Evolutionary conservation across 345 rosid species (phyloP), one percentile per base, ranked within the genome.

Genomic region (Moringa oleifera): DNA sequence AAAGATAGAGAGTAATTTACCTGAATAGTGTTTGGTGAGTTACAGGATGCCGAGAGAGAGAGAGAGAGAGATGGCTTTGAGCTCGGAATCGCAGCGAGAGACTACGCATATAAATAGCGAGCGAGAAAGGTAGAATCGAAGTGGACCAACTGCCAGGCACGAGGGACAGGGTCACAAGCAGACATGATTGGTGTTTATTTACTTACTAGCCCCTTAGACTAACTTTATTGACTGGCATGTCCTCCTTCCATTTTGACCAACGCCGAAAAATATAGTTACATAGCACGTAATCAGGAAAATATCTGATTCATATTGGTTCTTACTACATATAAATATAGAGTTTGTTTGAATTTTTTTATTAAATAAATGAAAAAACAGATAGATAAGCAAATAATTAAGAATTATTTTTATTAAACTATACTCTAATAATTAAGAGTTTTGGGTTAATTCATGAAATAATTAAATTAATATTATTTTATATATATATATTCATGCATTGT

Each of bases 1-100:
- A 37, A 6, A 41, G 58, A 41, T 1, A 41, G 9, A 41, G 17
- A 41, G 12, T 41, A 11, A 4, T 41, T 41, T 41, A 7, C 17
- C 16, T 41, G 47, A 41, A 4, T 41, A 15, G 13, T 41, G 6
- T 41, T 41, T 15, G 47, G 1, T 41, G 47, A 41, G 12, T 9
- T 41, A 11, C 13, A 9, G 1, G 47, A 41, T 41, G 12, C 12
- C 20, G 25, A 63, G 31, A 52, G 33, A 41, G 49, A 63, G 58
- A 6, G 41, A 31, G 56, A 37, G 45, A 25, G 56, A 71, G 58
- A 54, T 50, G 59, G 23, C 23, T 25, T 51, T n/a, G 20, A 20
- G 36, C 45, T 57, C 13, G 17, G 20, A 56, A 28, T 23, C 18
- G 36, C 12, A 50, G 23, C 0, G 2, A 22, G 50, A 7, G 49